Base-by-base conservation (phyloP, 176 grass and related monocot species). In the Musa acuminata region DNA sequence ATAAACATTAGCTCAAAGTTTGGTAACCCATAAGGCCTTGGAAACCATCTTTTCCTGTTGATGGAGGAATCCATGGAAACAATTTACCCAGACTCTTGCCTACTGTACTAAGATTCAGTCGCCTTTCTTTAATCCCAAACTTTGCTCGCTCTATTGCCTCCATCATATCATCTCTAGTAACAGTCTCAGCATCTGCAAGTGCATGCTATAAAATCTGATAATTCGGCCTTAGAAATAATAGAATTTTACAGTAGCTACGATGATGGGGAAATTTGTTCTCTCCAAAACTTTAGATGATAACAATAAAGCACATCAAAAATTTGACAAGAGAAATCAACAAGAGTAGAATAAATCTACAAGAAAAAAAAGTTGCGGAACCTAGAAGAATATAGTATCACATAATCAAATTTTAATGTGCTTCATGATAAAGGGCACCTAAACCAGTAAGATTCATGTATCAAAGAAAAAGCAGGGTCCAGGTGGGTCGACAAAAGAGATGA, bases 101-200 rank as follows among this genome's bases (percentile, higher is more conserved):
- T 88, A 69, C 83, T 71, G 71, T 72, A 84, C 59, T 72, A 69
- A 62, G 62, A 80, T 51, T 72, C 53, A 71, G 72, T 82, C 86
- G 88, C 55, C 77, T 91, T 64, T 85, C 88, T 35, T 82, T 91
- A 84, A 98, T 84, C 16, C 90, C 90, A 11, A 84, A 98, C 82
- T 89, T 98, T 74, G 93, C 95, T 84, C 95, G 89, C 80, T 94
- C 95, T n/a, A 98, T 85, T 66, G 95, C 88, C 75, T 94, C 88
- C 88, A 94, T 91, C 75, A 98, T 81, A 82, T 94, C 95, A 72
- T 93, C 95, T n/a, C 90, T 80, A 65, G 75, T 83, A 12, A 98
- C 90, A 68, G 72, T 72, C 77, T 82, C 80, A 13, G 86, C 78
- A 79, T 86, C 95, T 91, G 82, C 0, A 87, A 27, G 80, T 16